Conservation (phyloP, 2,329 filamentous ascomycete genomes). For the Claviceps sp. region DNA sequence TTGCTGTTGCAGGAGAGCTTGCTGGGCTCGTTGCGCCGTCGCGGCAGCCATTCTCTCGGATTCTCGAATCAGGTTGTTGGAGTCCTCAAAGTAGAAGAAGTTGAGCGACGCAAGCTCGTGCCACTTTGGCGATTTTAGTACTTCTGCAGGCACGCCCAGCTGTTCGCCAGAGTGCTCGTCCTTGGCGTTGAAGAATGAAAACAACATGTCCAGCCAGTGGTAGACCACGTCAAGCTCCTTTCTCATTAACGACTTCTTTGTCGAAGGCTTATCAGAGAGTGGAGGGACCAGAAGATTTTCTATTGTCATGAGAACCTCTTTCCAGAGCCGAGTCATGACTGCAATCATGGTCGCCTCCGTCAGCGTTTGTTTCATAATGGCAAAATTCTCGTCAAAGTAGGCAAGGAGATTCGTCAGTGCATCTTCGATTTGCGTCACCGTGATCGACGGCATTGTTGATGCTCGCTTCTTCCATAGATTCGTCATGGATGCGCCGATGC, state of each 20-base stretch:
- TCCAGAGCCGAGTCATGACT: slow-evolving; percentile 97
- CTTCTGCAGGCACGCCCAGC: slow-evolving; percentile 76
- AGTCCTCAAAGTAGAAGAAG: slow-evolving; percentile 96
- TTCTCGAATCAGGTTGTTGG: slow-evolving; percentile 83
- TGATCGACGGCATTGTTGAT: slow-evolving; percentile 43
- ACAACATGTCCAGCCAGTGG: slow-evolving; percentile 81
- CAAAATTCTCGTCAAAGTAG: slow-evolving; percentile 98
- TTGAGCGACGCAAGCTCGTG: slow-evolving; percentile 92
- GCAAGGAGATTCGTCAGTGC: slow-evolving; percentile 74
- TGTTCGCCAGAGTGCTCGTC: slow-evolving; percentile 72
- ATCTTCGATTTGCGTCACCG: slow-evolving; percentile 62
- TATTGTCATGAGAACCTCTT: slow-evolving; percentile 86
- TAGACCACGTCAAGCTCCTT: slow-evolving; percentile 92
- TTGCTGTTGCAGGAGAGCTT: slow-evolving; percentile 41
- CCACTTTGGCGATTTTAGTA: slow-evolving; percentile 95
- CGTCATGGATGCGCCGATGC: slow-evolving; percentile 59
- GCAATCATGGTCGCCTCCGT: slow-evolving; percentile 95
- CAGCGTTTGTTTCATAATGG: slow-evolving; percentile 94
- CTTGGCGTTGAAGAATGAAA: slow-evolving; percentile 88
- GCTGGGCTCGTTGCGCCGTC: slow-evolving; percentile 61
- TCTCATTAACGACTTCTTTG: slow-evolving; percentile 68
- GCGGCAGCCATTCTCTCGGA: slow-evolving; percentile 91
- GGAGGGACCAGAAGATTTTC: slow-evolving; percentile 85
- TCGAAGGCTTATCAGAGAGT: slow-evolving; percentile 84
- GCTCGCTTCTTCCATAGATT: slow-evolving; percentile 51